These are phyloP conservation scores for Bathelium albidoporum DNA, from an alignment of 495 filamentous ascomycete genomes.

Conservation along the genomic window DNA sequence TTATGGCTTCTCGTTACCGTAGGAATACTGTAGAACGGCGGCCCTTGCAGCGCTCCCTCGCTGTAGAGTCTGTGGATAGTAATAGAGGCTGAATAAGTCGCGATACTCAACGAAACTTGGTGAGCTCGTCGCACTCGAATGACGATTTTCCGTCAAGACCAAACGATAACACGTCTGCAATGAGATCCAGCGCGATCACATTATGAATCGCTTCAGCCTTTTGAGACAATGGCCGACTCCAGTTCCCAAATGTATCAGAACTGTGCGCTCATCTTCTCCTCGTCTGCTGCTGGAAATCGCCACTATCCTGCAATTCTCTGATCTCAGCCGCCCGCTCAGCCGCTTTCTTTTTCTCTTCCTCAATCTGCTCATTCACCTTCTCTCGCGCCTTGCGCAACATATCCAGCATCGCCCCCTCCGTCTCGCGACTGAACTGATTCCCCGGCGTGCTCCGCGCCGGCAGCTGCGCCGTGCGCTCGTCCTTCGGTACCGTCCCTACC, in stretches of 20 bases:
- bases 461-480: conserved; percentile 20
- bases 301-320: conserved; percentile 13
- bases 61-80: no score
- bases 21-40: no score
- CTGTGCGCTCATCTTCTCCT: background rate
- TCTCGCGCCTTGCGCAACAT: conserved; percentile 13
- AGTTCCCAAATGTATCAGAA: background rate
- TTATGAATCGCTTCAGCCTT: background rate
- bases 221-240: background rate
- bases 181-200: no score
- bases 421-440: conserved; percentile 13
- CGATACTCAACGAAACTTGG: no score
- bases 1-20: no score
- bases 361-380: conserved; percentile 15
- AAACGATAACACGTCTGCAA: no score
- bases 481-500: conserved; percentile 9
- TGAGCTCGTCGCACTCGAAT: no score
- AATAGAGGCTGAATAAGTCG: no score
- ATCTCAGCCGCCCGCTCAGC: conserved; percentile 13
- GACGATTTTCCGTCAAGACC: no score
- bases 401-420: conserved; percentile 18
- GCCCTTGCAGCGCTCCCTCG: no score
- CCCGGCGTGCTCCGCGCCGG: conserved; percentile 13
- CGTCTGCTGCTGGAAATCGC: background rate
- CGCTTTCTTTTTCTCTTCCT: conserved; percentile 12